Base-by-base conservation (phyloP, 306 rosid species). In the Lathyrus aphaca region DNA sequence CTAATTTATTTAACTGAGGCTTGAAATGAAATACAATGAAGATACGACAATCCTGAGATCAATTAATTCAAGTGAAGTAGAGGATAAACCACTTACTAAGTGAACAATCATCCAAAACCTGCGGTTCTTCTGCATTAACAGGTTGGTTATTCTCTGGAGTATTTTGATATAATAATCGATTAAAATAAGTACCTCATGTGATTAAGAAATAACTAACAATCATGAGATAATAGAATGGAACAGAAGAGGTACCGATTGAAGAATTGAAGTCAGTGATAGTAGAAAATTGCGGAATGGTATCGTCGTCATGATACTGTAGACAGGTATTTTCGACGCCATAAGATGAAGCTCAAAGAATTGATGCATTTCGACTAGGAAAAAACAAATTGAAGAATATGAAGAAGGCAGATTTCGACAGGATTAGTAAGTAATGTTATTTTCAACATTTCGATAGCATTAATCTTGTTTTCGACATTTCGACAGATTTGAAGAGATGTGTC, bases 221-320 rank as follows among this genome's bases (percentile, higher is more conserved):
- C 53, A 19, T 4, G 11, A 50, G 38, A 27, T 38, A 9, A 12
- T 3, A 7, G 4, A 39, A 18, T 3, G 14, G 38, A 74, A 25
- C 1, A 8, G 12, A 40, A 56, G 27, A 78, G 78, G 29, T 81
- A 84, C 88, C 80, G 13, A 79, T 70, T 3, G 80, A 80, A 73
- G 89, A 84, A 74, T 80, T 89, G 51, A 82, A 86, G 71, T 77
- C 87, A 0, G 82, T 72, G 61, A 85, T 82, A n/a, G 76, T 80
- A 8, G 93, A 87, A 66, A 84, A 84, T 10, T 63, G 79, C 5
- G 84, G 91, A 69, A 77, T 71, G n/a, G 39, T 66, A 8, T 64
- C 45, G 23, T 37, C 6, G 54, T 17, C 35, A 14, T 32, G 71
- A 8, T 50, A 50, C 38, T n/a, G n/a, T n/a, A n/a, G n/a, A n/a